Evolutionary conservation across 2,329 filamentous ascomycete species (phyloP), one percentile per base, ranked within the genome.

Genomic region (Fusarium subglutinans): DNA sequence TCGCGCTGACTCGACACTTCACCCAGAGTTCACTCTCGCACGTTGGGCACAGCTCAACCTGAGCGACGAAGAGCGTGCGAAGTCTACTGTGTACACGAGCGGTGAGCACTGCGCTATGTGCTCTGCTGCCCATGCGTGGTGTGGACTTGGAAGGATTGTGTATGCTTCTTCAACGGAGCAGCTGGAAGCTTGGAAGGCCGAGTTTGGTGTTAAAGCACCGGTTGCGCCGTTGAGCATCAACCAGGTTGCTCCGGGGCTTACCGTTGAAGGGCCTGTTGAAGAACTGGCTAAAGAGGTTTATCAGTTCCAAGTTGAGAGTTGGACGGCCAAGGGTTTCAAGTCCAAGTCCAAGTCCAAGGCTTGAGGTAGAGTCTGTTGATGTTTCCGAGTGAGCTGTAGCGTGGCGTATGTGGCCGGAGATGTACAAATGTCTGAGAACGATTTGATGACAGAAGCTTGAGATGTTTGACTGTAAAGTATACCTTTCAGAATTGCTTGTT

Each of bases 31-130:
- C 66, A 81, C 79, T 18, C 76, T 83, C n/a, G 82, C 81, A 8
- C 77, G 64, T 6, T 83, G 82, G 82, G 81, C 82, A 17, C 76
- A 86, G 48, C 79, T 79, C 22, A 72, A 83, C 43, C 75, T 80
- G 10, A 74, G 77, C 9, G 81, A 83, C 13, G 79, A 78, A 13
- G 77, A 86, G 60, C 84, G 87, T 24, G 84, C 87, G 28, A 66
- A 59, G 10, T 74, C 79, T 0, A 80, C 78, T 5, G 78, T 83
- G 6, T 83, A 83, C 58, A 83, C 82, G 8, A 81, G 81, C 3
- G 82, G 82, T 3, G 82, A 83, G 69, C 82, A 83, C 64, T 83
- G 82, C 69, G 69, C 80, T 51, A 83, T 83, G 82, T 83, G 82
- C 47, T 76, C 82, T 8, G 77, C 80, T 3, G 81, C 80, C 3